Evolutionary conservation across 495 filamentous ascomycete species (phyloP).

Genomic region (Umbilicaria muhlenbergii): DNA sequence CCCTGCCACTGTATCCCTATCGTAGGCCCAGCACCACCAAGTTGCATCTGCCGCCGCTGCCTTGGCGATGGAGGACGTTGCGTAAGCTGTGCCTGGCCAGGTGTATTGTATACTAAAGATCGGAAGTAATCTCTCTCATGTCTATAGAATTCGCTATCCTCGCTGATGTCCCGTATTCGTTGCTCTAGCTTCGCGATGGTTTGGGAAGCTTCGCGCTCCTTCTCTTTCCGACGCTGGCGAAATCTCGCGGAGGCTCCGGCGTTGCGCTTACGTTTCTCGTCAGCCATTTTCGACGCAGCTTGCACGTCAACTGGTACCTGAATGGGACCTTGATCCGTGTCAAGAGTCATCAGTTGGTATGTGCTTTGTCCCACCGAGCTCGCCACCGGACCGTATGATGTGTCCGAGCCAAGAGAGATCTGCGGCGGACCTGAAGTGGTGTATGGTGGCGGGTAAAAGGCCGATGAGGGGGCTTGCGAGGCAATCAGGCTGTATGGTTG

Average conservation of each 20-base stretch:
- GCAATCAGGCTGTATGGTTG: constrained; percentile 12
- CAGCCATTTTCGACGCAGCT: constrained; percentile 67
- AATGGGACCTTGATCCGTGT: constrained; percentile 27
- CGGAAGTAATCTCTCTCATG: constrained; percentile 50
- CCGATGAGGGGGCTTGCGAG: constrained; percentile 9
- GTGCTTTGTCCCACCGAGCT: constrained; percentile 11
- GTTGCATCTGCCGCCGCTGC: constrained; percentile 6
- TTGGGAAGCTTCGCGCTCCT: constrained; percentile 59
- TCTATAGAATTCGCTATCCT: constrained; percentile 38
- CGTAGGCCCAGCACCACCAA: neutral
- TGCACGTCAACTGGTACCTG: constrained; percentile 59
- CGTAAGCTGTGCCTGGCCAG: constrained; percentile 25
- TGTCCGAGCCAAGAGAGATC: constrained; percentile 2
- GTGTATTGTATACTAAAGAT: constrained; percentile 40
- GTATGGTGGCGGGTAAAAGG: constrained; percentile 16
- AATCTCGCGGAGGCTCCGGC: constrained; percentile 86
- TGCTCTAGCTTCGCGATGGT: constrained; percentile 39
- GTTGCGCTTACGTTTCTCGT: constrained; percentile 86
- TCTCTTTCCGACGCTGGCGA: constrained; percentile 75
- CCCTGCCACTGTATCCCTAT: neutral
- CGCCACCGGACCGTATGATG: constrained; percentile 12
- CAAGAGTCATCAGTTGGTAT: constrained; percentile 19
- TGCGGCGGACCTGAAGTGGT: constrained; percentile 12
- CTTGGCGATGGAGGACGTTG: constrained; percentile 27
- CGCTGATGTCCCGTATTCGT: constrained; percentile 37